A percentile compares a stretch with the other conserved stretches of the same genome.
Evolutionary conservation across 2,329 filamentous ascomycete genomes (phyloP).

Genomic region (Curvularia hawaiiensis): DNA sequence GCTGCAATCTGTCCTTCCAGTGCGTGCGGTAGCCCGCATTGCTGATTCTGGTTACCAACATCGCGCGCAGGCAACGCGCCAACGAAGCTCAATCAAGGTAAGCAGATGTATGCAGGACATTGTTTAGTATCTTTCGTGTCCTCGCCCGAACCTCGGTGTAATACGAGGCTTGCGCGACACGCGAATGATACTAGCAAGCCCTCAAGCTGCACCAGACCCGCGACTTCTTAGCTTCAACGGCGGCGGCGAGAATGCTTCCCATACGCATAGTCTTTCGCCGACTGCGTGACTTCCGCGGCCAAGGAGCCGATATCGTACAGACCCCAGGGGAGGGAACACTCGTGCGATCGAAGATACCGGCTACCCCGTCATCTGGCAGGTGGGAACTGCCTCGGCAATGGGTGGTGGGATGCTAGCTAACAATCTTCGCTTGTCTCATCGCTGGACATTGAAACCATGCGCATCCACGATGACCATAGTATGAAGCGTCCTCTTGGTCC

Average conservation of each 20-base stretch:
- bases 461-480: no score
- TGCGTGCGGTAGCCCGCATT: slow-evolving; percentile 4
- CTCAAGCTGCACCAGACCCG: neutral
- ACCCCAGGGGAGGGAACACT: neutral
- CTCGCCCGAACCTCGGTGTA: neutral
- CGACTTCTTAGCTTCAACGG: neutral
- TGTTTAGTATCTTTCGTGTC: neutral
- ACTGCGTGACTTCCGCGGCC: neutral
- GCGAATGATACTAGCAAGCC: neutral
- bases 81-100: neutral
- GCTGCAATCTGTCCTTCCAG: neutral
- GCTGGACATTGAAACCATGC: neutral
- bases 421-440: neutral
- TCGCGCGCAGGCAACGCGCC: neutral
- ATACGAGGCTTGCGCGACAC: neutral
- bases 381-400: neutral
- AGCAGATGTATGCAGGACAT: neutral
- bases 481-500: neutral
- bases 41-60: neutral
- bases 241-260: neutral
- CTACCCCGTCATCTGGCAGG: neutral
- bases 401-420: no score
- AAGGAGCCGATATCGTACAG: neutral
- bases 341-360: neutral
- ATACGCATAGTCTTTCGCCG: neutral